These are phyloP conservation scores for Hydnum rufescens DNA, from an alignment of 768 basidiomycete species.

Conservation along the genomic window DNA sequence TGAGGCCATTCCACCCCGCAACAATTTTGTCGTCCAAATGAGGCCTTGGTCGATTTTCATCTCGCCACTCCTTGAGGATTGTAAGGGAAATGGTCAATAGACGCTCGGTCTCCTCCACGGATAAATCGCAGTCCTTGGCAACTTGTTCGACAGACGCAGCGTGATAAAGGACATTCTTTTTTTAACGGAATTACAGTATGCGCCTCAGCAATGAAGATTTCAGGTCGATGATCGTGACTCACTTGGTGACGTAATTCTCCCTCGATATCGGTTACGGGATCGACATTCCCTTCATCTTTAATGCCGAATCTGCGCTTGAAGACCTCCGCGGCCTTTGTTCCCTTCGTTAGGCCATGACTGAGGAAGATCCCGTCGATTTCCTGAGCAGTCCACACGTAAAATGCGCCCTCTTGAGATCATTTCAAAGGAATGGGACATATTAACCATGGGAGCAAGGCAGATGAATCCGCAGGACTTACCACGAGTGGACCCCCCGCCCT, in stretches of 20 bases:
- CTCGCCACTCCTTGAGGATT: slow-evolving; percentile 17
- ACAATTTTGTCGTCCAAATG: slow-evolving; percentile 27
- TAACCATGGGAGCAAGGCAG: neutral
- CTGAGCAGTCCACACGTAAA: slow-evolving; percentile 20
- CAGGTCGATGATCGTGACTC: neutral
- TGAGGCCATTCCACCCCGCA: slow-evolving; percentile 24
- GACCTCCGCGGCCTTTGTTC: slow-evolving; percentile 12
- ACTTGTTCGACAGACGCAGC: neutral
- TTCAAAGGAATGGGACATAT: neutral
- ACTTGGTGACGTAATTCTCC: slow-evolving; percentile 19
- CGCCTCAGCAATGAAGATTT: neutral
- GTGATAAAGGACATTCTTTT: slow-evolving; percentile 1
- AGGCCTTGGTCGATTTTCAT: slow-evolving; percentile 20
- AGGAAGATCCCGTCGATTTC: slow-evolving; percentile 19
- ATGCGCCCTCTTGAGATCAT: slow-evolving; percentile 14
- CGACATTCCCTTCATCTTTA: slow-evolving; percentile 20
- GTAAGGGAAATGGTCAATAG: slow-evolving; percentile 12
- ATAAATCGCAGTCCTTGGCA: slow-evolving; percentile 12
- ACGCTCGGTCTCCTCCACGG: neutral
- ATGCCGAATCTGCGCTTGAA: slow-evolving; percentile 20
- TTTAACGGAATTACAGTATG: too few species aligned
- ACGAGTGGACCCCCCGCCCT: neutral
- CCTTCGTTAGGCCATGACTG: slow-evolving; percentile 6
- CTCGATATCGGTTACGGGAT: slow-evolving; percentile 20
- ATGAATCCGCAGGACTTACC: neutral